phyloP scores from a whole-genome alignment of 1,139 yeast species.

The Suhomyces ambrosiae region DNA sequence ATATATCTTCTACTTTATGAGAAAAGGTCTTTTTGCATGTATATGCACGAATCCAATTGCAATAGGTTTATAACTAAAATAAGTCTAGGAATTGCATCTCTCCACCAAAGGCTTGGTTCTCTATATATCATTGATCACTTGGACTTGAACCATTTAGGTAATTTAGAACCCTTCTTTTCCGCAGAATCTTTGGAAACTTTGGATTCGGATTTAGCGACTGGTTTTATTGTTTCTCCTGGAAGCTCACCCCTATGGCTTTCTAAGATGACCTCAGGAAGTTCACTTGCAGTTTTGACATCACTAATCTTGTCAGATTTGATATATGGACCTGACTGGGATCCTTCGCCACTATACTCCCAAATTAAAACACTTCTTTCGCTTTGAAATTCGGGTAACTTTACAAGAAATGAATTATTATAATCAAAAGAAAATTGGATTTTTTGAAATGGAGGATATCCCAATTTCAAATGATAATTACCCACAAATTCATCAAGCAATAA shows the following conservation, averaged over 20 bases:
- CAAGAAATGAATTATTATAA: constrained; percentile 33
- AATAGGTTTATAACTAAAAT: no score
- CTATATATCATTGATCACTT: no score
- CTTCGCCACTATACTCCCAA: constrained; percentile 31
- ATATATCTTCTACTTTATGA: no score
- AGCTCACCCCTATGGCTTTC: constrained; percentile 36
- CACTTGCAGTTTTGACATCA: constrained; percentile 26
- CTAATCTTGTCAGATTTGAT: constrained; percentile 22
- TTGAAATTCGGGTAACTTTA: constrained; percentile 37
- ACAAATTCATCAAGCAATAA: constrained; percentile 40
- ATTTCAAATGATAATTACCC: constrained; percentile 36
- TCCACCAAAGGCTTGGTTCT: no score
- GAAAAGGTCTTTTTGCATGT: no score
- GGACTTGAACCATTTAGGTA: constrained; percentile 27
- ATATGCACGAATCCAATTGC: no score
- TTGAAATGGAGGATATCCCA: constrained; percentile 49
- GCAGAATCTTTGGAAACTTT: constrained; percentile 18
- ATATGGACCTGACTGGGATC: constrained; percentile 26
- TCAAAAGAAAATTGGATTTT: constrained; percentile 34
- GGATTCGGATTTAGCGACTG: constrained; percentile 2
- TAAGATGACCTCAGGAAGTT: constrained; percentile 44
- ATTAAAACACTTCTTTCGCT: constrained; percentile 36
- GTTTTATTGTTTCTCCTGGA: constrained; percentile 18
- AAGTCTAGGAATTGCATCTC: no score
- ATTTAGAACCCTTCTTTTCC: constrained; percentile 12